Conservation (phyloP, 129 eudicot species). For the Tanacetum coccineum region DNA sequence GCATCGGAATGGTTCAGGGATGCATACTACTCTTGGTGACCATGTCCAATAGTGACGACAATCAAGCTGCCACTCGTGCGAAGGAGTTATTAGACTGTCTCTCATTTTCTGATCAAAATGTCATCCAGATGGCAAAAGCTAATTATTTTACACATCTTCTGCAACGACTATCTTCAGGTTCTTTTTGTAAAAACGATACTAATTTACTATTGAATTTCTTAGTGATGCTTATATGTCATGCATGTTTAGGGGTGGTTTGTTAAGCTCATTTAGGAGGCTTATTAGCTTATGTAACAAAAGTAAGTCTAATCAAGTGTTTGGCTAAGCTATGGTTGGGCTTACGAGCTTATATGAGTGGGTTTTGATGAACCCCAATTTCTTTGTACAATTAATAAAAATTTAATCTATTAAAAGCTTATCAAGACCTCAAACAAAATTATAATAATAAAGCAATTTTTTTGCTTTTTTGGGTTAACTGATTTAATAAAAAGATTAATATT, state of each 20-base stretch:
- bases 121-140: conserved; percentile 71
- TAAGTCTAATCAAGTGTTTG: too few species aligned
- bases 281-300: too few species aligned
- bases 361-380: too few species aligned
- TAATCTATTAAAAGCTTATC: too few species aligned
- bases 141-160: conserved; percentile 57
- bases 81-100: conserved; percentile 48
- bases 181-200: conserved; percentile 15
- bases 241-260: background rate
- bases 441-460: too few species aligned
- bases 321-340: too few species aligned
- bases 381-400: too few species aligned
- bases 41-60: conserved; percentile 53
- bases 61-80: conserved; percentile 52
- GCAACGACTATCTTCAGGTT: conserved; percentile 61
- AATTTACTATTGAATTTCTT: conserved; percentile 7
- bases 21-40: conserved; percentile 69
- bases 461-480: too few species aligned
- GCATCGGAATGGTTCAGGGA: conserved; percentile 60
- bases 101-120: conserved; percentile 54
- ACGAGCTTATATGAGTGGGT: too few species aligned
- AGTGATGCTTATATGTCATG: conserved; percentile 5
- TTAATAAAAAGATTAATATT: background rate
- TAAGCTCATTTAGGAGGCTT: too few species aligned
- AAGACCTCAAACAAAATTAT: too few species aligned